A percentile compares a stretch with the other conserved stretches of the same genome.
phyloP scores from a whole-genome alignment of 2,329 filamentous ascomycete genomes.

The Trichoderma atroviride region DNA sequence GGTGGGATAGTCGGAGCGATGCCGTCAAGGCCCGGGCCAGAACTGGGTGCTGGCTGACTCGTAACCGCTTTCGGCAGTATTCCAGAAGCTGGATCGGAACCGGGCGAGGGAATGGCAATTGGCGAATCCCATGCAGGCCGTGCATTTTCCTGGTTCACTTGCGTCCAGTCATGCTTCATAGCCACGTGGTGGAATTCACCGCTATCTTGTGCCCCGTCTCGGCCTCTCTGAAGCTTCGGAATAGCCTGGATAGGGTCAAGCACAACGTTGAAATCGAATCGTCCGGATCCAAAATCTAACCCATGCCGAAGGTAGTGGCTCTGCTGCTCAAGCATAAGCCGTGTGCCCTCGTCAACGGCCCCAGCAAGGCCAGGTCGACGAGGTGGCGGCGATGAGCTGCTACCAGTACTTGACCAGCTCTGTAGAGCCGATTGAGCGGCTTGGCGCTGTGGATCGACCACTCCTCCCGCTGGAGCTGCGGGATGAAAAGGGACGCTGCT shows the following conservation, averaged over 20 bases:
- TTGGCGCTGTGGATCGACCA: not conserved
- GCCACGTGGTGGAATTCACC: conserved; percentile 49
- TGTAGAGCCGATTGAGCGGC: not conserved
- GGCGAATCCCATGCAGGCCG: conserved; percentile 14
- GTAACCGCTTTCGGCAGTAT: conserved; percentile 29
- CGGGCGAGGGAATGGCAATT: conserved; percentile 1
- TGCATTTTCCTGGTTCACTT: conserved; percentile 33
- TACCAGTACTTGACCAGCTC: conserved; percentile 17
- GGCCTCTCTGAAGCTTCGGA: conserved; percentile 54
- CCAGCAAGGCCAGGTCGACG: not conserved
- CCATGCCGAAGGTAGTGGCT: conserved; percentile 55
- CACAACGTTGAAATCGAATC: conserved; percentile 73
- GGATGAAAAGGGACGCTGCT: conserved; percentile 29
- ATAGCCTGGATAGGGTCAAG: conserved; percentile 60
- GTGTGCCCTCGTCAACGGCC: conserved; percentile 17
- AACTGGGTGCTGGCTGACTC: conserved; percentile 54
- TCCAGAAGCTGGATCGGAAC: conserved; percentile 10
- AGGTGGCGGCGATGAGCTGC: conserved; percentile 10
- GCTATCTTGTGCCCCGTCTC: conserved; percentile 52
- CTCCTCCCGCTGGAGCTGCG: not conserved
- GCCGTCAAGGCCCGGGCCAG: conserved; percentile 56
- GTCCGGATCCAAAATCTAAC: conserved; percentile 65
- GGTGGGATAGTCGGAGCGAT: not conserved
- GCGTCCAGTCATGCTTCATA: conserved; percentile 56
- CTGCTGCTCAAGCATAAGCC: conserved; percentile 48